phyloP scores from a whole-genome alignment of 805 yeast species.

The Saturnispora sekii region DNA sequence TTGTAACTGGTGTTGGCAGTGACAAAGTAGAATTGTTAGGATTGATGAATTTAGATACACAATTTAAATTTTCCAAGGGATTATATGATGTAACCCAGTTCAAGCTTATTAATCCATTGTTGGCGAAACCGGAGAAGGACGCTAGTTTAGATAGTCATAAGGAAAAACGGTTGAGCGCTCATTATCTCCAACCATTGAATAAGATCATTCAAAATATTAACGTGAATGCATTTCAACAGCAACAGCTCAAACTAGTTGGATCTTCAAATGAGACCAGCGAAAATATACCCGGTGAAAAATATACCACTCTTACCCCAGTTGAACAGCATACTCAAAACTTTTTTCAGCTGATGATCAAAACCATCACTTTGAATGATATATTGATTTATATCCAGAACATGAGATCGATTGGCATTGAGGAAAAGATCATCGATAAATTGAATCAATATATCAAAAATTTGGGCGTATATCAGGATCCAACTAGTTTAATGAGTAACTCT shows the following conservation, averaged over 20 bases:
- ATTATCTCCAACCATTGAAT: slow-evolving; percentile 23
- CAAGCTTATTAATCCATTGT: background rate
- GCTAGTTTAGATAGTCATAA: background rate
- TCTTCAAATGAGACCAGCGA: background rate
- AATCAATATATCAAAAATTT: slow-evolving; percentile 27
- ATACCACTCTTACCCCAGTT: background rate
- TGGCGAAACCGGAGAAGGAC: background rate
- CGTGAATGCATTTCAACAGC: slow-evolving; percentile 13
- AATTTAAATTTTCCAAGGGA: slow-evolving; percentile 7
- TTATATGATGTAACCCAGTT: slow-evolving; percentile 4
- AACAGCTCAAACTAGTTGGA: background rate
- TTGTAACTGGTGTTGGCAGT: slow-evolving; percentile 31
- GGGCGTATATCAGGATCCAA: slow-evolving; percentile 26
- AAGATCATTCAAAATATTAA: slow-evolving; percentile 26
- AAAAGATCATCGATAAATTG: slow-evolving; percentile 28
- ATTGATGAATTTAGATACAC: slow-evolving; percentile 15
- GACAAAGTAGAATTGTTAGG: slow-evolving; percentile 23
- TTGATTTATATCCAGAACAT: slow-evolving; percentile 30
- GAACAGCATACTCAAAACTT: background rate
- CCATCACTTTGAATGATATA: slow-evolving; percentile 25
- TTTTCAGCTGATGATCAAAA: slow-evolving; percentile 15
- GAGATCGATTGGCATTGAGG: slow-evolving; percentile 21
- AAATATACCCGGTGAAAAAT: background rate
- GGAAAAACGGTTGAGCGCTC: slow-evolving; percentile 8
- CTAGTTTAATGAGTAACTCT: slow-evolving; percentile 22